Percentiles rank a stretch among this genome's conserved stretches.
phyloP scores from a whole-genome alignment of 2,329 filamentous ascomycete species.

The Aspergillus puulaauensis region DNA sequence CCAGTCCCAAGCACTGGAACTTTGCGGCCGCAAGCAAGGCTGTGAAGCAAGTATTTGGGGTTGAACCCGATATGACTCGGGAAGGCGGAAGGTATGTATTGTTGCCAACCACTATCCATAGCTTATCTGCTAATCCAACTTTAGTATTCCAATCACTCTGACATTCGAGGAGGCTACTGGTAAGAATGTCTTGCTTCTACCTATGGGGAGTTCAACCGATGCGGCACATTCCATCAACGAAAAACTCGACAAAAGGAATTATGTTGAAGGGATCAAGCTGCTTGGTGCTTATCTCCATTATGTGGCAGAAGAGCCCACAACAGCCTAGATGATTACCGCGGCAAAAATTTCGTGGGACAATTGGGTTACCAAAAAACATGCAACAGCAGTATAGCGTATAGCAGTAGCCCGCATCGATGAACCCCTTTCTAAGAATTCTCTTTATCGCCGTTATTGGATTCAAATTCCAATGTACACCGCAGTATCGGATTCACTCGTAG shows the following conservation, averaged over 20 bases:
- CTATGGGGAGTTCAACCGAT: constrained; percentile 97
- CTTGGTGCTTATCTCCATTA: constrained; percentile 95
- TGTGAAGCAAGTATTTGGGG: constrained; percentile 91
- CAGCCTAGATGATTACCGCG: background rate
- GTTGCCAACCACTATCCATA: background rate
- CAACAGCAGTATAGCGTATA: background rate
- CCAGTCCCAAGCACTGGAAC: constrained; percentile 98
- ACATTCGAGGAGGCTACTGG: constrained; percentile 97
- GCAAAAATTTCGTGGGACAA: background rate
- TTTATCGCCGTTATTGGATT: background rate
- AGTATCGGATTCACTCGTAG: too few species aligned
- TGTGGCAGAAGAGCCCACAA: constrained; percentile 78
- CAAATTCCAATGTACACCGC: too few species aligned
- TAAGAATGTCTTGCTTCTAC: constrained; percentile 93
- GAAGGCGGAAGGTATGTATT: constrained; percentile 78
- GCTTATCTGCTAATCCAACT: constrained; percentile 22
- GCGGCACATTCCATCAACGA: constrained; percentile 98
- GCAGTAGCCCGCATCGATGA: background rate
- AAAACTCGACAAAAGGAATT: constrained; percentile 95
- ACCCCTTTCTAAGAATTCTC: background rate
- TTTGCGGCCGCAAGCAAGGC: constrained; percentile 92
- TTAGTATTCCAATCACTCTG: constrained; percentile 89
- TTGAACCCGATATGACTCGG: constrained; percentile 90
- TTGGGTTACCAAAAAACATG: background rate
- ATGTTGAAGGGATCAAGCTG: constrained; percentile 96